Evolutionary conservation across 306 rosid genomes (phyloP).

Genomic region (Trifolium pratense): DNA sequence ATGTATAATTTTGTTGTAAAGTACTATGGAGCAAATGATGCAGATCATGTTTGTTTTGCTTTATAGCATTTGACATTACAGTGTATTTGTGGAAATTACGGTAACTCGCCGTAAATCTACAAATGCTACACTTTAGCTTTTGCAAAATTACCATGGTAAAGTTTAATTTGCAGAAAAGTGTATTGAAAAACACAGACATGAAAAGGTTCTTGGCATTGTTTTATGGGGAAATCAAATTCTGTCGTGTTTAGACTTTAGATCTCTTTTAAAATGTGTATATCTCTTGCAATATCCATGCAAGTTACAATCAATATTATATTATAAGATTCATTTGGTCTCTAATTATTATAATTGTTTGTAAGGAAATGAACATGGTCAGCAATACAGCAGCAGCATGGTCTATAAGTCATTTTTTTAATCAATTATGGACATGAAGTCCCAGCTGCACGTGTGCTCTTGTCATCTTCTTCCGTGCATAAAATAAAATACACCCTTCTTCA

Average conservation of each 20-base stretch:
- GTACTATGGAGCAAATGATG: not conserved
- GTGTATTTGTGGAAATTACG: too few species aligned
- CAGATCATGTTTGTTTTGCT: too few species aligned
- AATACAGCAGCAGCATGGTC: not conserved
- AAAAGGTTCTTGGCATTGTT: not conserved
- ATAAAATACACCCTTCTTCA: too few species aligned
- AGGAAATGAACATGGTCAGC: conserved; percentile 3
- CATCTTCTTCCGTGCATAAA: not conserved
- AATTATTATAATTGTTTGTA: not conserved
- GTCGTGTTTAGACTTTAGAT: too few species aligned
- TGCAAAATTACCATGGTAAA: not conserved
- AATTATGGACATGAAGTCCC: not conserved
- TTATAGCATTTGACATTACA: too few species aligned
- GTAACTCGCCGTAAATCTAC: too few species aligned
- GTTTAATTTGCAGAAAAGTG: not conserved
- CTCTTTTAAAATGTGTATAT: not conserved
- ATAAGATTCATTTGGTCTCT: not conserved
- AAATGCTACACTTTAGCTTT: too few species aligned
- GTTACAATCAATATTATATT: not conserved
- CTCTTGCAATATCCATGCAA: not conserved
- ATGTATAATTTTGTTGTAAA: conserved; percentile 21
- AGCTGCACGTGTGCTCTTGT: not conserved
- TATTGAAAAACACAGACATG: not conserved
- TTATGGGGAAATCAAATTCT: not conserved
- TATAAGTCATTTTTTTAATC: not conserved